Conservation (phyloP, 768 basidiomycete species). For the Galerina sulciceps region DNA sequence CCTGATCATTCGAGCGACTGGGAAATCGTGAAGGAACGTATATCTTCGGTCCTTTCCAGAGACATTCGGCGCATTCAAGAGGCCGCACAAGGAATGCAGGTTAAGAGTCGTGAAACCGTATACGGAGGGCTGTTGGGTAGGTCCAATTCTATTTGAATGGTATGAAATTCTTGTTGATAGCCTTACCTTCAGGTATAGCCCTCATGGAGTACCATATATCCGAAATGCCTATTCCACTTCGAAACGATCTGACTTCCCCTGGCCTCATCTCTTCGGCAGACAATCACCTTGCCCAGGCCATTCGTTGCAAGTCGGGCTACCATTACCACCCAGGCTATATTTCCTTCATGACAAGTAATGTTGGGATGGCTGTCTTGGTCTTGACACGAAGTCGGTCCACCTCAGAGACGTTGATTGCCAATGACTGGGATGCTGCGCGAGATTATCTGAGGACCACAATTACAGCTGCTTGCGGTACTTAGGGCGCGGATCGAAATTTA, state of each 20-base stretch:
- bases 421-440: slow-evolving; percentile 22
- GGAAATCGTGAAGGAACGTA: background rate
- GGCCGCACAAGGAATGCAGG: background rate
- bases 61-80: background rate
- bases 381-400: slow-evolving; percentile 28
- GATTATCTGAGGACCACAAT: slow-evolving; percentile 28
- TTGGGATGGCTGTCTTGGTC: slow-evolving; percentile 42
- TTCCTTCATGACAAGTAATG: slow-evolving; percentile 45
- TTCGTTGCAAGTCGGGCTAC: slow-evolving; percentile 16
- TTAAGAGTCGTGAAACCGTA: too few species aligned
- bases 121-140: too few species aligned
- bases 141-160: too few species aligned
- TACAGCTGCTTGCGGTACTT: too few species aligned
- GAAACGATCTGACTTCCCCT: slow-evolving; percentile 18
- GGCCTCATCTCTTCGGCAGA: slow-evolving; percentile 21
- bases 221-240: slow-evolving; percentile 5
- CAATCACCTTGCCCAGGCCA: slow-evolving; percentile 20
- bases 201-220: slow-evolving; percentile 31
- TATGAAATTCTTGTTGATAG: too few species aligned
- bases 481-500: too few species aligned
- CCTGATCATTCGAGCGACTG: background rate
- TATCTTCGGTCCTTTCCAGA: background rate
- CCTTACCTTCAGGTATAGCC: slow-evolving; percentile 22
- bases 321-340: slow-evolving; percentile 12
- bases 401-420: slow-evolving; percentile 25